Evolutionary conservation across 2,329 filamentous ascomycete genomes (phyloP).

Genomic region (Aphanocladium album): DNA sequence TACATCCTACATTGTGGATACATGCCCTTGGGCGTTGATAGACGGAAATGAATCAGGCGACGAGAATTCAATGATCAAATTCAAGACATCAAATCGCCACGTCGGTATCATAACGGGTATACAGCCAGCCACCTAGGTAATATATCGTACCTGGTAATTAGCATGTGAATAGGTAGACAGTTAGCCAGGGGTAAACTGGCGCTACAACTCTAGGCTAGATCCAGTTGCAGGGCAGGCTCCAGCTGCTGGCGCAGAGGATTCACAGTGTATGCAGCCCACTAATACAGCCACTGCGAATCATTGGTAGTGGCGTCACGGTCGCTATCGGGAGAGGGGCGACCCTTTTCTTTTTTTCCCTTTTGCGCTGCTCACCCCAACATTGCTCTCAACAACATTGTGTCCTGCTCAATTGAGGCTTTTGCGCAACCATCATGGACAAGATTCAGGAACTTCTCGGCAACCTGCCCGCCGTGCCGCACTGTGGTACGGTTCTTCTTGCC

Average conservation of each 20-base stretch:
- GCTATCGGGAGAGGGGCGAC: neutral
- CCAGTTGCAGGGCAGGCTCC: too few relatives aligned
- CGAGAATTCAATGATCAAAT: too few relatives aligned
- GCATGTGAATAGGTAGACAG: neutral
- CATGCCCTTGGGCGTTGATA: neutral
- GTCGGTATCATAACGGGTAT: too few relatives aligned
- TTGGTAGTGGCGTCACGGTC: neutral
- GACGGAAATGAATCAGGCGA: too few relatives aligned
- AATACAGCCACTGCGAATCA: neutral
- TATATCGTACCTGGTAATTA: neutral
- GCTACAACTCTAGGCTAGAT: too few relatives aligned
- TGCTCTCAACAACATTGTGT: conserved; percentile 7
- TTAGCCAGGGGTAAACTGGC: neutral
- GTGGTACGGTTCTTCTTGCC: conserved; percentile 42
- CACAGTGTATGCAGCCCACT: neutral
- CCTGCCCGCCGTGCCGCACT: conserved; percentile 33
- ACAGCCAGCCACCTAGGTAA: neutral
- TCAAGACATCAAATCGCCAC: too few relatives aligned
- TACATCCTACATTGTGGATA: neutral
- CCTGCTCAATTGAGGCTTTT: neutral
- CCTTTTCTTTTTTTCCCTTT: neutral
- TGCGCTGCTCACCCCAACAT: neutral
- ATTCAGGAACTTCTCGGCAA: conserved; percentile 29
- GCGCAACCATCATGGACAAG: conserved; percentile 13
- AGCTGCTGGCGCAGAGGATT: neutral